Evolutionary conservation across 331 rosid genomes (phyloP), one percentile per base, ranked within the genome.

Genomic region (Malus hybrid): DNA sequence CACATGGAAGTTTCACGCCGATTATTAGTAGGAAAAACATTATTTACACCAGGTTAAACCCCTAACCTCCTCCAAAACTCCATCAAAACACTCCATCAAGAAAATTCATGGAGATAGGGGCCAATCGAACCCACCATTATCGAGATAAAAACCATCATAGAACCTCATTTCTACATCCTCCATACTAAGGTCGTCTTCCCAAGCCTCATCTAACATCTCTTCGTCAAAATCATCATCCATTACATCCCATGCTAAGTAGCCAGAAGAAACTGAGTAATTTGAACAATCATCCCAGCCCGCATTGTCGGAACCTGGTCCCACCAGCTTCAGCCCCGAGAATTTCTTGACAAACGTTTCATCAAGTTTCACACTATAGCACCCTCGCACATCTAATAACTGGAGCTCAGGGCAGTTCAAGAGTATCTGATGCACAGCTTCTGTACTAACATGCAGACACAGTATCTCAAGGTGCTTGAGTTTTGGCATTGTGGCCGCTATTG

Each of bases 401-500:
- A 78, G 77, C 10, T 72, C 82, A 53, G 73, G 77, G 60, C 82
- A 78, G 72, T 53, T 66, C 22, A 68, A 15, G 15, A 78, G 52
- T 53, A 72, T 72, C 56, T 65, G 63, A 44, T 11, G 63, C 34
- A 65, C 78, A 55, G 52, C 52, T 28, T 78, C 82, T 24, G 74
- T 78, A 72, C 63, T 36, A 58, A 65, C 24, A 52, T 15, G 60
- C 62, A 39, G 44, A 66, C n/a, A 56, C 11, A 60, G 28, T 42
- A 72, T 42, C 48, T 66, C 68, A 72, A 72, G 82, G 12, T 78
- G 78, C 53, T 58, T 56, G 53, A 72, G 73, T 32, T 65, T 78
- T 63, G 73, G 82, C 82, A 78, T 78, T 72, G 82, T 72, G 26
- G 77, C 68, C 18, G 78, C 77, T 72, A 72, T 78, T 64, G 73